Evolutionary conservation across 2,329 filamentous ascomycete species (phyloP), one percentile per base, ranked within the genome.

Genomic region (Fusarium albosuccineum): DNA sequence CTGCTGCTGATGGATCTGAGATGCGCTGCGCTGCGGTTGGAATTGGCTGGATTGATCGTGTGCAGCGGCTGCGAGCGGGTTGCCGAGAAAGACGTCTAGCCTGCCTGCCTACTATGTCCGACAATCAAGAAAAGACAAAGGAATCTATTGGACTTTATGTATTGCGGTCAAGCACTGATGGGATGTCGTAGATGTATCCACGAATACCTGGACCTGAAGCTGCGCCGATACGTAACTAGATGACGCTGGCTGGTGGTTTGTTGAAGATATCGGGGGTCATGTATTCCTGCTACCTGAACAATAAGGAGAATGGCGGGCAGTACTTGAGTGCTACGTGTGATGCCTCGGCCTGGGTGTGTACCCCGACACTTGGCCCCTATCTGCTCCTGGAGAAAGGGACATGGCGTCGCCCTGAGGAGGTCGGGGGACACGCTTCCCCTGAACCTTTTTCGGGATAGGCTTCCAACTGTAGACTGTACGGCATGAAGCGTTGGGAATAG

Each of bases 401-500:
- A 16, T 40, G 16, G 40, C 22, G 22, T 22, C 22, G 13, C 46
- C 41, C 22, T 46, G 40, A 54, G 36, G 64, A 51, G 64, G 51
- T 61, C 60, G 65, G 60, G 45, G 55, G 39, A 37, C 56, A 55
- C 39, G 51, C 51, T 55, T 57, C 64, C 55, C 64, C 65, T 66
- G 60, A 57, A 22, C 49, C 49, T 40, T 22, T 30, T 54, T 22
- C n/a, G 11, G 22, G 37, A 26, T 30, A 59, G 40, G 45, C 53
- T 55, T 55, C 53, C 44, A 52, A 29, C 48, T 46, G 10, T 37
- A 33, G 36, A 22, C 22, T 41, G 49, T 13, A 41, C 22, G 22
- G 36, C 27, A 30, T 27, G 41, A 53, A 40, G 49, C 36, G 22
- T 22, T 22, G 4, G 22, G 22, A 22, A 22, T 22, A 22, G 22